Conservation (phyloP, 2,329 filamentous ascomycete genomes). For the Aspergillus jensenii region DNA sequence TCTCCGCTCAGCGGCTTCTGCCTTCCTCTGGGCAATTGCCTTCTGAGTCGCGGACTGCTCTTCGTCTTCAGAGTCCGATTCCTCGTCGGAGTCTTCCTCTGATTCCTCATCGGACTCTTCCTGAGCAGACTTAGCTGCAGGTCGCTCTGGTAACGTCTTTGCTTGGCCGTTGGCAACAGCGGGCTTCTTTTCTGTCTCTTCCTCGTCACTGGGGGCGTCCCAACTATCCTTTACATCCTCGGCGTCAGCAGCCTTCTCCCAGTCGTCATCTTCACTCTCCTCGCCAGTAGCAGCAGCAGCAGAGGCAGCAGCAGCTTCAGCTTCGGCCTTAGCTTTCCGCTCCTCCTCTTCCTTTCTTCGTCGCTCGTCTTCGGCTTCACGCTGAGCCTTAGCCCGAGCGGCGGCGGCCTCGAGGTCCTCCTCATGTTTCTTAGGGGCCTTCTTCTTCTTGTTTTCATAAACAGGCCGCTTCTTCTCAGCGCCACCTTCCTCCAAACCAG, state of each 20-base stretch:
- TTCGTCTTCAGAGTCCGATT: conserved; percentile 70
- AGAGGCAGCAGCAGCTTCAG: conserved; percentile 65
- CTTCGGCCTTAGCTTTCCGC: conserved; percentile 74
- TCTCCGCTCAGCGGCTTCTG: conserved; percentile 82
- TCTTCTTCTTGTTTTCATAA: conserved; percentile 75
- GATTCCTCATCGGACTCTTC: conserved; percentile 35
- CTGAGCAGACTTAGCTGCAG: conserved; percentile 25
- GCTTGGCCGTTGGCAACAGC: conserved; percentile 16
- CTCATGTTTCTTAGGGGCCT: conserved; percentile 63
- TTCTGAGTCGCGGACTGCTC: conserved; percentile 70
- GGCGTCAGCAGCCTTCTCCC: conserved; percentile 77
- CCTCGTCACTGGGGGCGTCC: conserved; percentile 65
- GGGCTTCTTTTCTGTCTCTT: conserved; percentile 54
- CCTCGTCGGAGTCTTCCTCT: conserved; percentile 54
- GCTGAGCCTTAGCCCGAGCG: conserved; percentile 46
- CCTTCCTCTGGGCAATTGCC: conserved; percentile 76
- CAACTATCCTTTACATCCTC: conserved; percentile 89
- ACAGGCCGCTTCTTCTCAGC: conserved; percentile 74
- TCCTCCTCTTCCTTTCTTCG: conserved; percentile 69
- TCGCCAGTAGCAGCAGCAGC: conserved; percentile 52
- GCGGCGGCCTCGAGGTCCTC: conserved; percentile 54
- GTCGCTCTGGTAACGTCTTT: conserved; percentile 14
- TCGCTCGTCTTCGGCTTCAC: conserved; percentile 55
- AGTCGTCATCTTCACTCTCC: conserved; percentile 68
- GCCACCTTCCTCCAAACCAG: conserved; percentile 40